Base-by-base conservation (phyloP, 1,284 basidiomycete genomes). In the Pseudozyma tsukubaensis region DNA sequence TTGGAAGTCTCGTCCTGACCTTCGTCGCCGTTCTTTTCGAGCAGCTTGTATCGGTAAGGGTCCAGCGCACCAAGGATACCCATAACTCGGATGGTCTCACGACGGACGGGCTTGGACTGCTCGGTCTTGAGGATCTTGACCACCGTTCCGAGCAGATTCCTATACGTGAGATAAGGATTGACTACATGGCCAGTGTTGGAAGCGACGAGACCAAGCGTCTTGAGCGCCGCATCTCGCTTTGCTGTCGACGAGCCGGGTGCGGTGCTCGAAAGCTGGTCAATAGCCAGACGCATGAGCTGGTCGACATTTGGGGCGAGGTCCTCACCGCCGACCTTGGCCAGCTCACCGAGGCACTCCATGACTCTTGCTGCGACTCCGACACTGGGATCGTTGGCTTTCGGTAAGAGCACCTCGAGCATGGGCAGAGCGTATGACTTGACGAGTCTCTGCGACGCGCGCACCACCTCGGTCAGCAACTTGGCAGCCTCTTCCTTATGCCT, bases 351-450 rank as follows among this genome's bases (percentile, higher is more conserved):
- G 83, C 95, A 97, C 87, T 92, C 92, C 54, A 99, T 88, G 59
- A 98, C 93, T 69, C 95, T 92, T 0, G 96, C 93, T 0, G 95
- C 93, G 11, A 99, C 95, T 1, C 91, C 90, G 1, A 94, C 89
- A 65, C 94, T 94, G 9, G 87, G 85, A 78, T 96, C 94, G 64
- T 91, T 90, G 1, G 94, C 93, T 81, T 94, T 95, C 29, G 91
- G 91, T 11, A 99, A 88, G 5, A 99, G 89, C 1, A 96, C 94
- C 37, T 92, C 90, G 13, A 99, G 89, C 88, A 99, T 97, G 0
- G 96, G 94, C n/a, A 96, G 88, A 0, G 94, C 94, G 84, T 99
- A 99, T 14, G 94, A 94, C 84, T 95, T 96, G 86, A 99, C 97
- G 10, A 99, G 89, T 34, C 93, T 90, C 77, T 96, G 92, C 0